Evolutionary conservation across 2,329 filamentous ascomycete genomes (phyloP).

Genomic region (Colletotrichum destructivum): DNA sequence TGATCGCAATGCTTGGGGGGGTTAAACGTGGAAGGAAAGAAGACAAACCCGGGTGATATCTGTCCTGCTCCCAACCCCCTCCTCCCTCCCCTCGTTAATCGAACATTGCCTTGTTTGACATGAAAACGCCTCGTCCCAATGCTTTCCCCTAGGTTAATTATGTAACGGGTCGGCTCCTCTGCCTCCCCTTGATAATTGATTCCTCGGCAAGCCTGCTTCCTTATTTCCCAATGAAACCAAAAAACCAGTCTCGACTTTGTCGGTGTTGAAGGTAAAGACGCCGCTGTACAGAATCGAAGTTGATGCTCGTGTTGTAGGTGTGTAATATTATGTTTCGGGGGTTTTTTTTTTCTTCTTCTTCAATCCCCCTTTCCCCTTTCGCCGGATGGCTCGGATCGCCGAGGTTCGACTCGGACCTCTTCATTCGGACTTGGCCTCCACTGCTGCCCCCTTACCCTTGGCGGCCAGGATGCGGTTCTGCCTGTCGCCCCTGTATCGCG

Average conservation of each 20-base stretch:
- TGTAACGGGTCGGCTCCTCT: not conserved
- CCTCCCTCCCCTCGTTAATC: constrained; percentile 2
- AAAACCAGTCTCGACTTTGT: constrained; percentile 29
- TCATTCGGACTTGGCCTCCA: constrained; percentile 37
- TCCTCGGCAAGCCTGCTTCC: constrained; percentile 6
- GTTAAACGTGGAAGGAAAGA: not conserved
- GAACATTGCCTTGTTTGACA: constrained; percentile 29
- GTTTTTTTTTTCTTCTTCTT: not conserved
- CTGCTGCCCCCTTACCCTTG: constrained; percentile 26
- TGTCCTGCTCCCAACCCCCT: constrained; percentile 4
- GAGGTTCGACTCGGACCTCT: not conserved
- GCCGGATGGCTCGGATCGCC: constrained; percentile 23
- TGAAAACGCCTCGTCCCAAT: constrained; percentile 40
- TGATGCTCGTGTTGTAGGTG: constrained; percentile 2
- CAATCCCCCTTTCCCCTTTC: not conserved
- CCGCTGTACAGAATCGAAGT: constrained; percentile 35
- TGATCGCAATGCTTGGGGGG: constrained; percentile 31
- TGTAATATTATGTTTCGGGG: constrained; percentile 18
- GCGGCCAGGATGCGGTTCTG: constrained; percentile 33
- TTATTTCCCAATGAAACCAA: constrained; percentile 21
- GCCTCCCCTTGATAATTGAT: not conserved
- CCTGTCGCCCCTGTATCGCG: constrained; percentile 82
- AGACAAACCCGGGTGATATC: constrained; percentile 13
- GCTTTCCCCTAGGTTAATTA: constrained; percentile 36
- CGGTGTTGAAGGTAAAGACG: constrained; percentile 5